These are phyloP conservation scores for Echinosophora koreensis DNA, from an alignment of 306 rosid genomes.

Conservation along the genomic window DNA sequence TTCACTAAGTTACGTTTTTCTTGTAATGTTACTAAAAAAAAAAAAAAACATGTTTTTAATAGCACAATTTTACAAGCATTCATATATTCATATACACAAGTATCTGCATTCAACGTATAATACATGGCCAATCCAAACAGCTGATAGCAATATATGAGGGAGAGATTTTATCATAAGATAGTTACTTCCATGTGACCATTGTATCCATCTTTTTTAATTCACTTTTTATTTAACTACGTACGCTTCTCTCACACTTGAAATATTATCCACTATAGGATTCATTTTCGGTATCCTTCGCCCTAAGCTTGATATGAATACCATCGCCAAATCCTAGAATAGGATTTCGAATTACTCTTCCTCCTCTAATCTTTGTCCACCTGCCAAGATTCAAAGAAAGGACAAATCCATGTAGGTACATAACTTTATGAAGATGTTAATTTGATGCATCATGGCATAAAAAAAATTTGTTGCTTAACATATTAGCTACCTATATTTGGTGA, in stretches of 20 bases:
- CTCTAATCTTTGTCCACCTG: slow-evolving; percentile 45
- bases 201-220: neutral
- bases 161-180: neutral
- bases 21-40: too few species aligned
- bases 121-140: neutral
- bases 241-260: neutral
- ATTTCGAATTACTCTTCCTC: neutral
- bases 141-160: neutral
- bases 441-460: neutral
- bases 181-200: neutral
- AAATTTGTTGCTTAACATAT: neutral
- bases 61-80: too few species aligned
- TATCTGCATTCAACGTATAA: too few species aligned
- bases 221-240: neutral
- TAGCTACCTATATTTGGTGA: slow-evolving; percentile 53
- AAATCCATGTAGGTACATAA: neutral
- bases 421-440: neutral
- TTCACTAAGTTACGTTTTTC: too few species aligned
- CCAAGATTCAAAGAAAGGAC: neutral
- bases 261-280: neutral
- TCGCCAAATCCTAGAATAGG: slow-evolving; percentile 12
- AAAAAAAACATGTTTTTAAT: too few species aligned
- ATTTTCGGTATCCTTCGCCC: neutral
- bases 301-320: slow-evolving; percentile 13
- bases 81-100: too few species aligned